Evolutionary conservation across 768 basidiomycete genomes (phyloP), one percentile per base, ranked within the genome.

Genomic region (Tricholoma bakamatsutake): DNA sequence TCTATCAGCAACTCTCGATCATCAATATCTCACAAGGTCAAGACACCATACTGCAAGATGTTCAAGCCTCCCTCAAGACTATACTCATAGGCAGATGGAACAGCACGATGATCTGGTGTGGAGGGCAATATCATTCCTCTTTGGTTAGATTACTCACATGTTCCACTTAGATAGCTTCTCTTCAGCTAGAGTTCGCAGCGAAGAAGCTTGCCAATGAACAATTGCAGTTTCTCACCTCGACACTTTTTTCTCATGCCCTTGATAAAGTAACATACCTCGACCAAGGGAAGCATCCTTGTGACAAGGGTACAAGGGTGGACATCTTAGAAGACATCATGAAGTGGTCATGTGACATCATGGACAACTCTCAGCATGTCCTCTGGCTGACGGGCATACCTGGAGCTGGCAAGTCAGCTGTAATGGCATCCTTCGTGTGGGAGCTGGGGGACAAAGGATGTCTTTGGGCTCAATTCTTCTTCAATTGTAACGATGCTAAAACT

Each of bases 371-470:
- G 39, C 54, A 51, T 34, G 57, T 62, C 28, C 50, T 62, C 4
- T 62, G 61, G 62, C 56, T 62, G 8, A 57, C 61, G 9, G 61
- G 61, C 31, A 56, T 59, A 34, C 61, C 61, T 4, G 61, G 61
- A 10, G 57, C 52, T 10, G 62, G 59, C 7, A 63, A 63, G 52
- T 63, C 62, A 3, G 57, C 62, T 5, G 47, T 63, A 13, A 61
- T 59, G 6, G 62, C 62, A 31, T 59, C 62, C 27, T 52, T 61
- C 33, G 59, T 57, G 2, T 45, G 57, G 35, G 50, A 45, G n/a
- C 61, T 57, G 40, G 57, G 55, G 31, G 62, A 60, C 37, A 54
- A 53, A 30, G 54, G 48, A 12, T 40, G 46, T 15, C 54, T 63
- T 12, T 60, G 57, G 58, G 61, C 61, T 8, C 55, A 62, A 49